Conservation (phyloP, 371 early-diverging fungal species). For the Syncephalastrum monosporum region DNA sequence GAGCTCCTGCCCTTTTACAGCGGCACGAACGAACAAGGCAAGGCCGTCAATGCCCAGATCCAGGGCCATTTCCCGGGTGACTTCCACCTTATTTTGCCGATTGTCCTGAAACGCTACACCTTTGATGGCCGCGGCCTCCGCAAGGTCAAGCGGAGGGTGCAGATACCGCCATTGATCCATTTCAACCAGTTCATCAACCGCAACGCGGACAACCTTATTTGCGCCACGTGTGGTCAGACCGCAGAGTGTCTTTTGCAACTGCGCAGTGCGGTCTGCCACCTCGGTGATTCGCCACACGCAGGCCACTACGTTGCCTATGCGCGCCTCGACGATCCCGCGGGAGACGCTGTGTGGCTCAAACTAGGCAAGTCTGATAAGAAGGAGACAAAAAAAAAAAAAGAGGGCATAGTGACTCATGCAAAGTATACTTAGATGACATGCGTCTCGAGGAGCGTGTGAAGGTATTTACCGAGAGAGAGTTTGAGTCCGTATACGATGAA, state of each 20-base stretch:
- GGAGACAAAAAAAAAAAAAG: no score
- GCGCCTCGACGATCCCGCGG: slow-evolving; percentile 16
- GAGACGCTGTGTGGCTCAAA: slow-evolving; percentile 22
- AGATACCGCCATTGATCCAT: slow-evolving; percentile 45
- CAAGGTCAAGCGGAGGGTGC: slow-evolving; percentile 38
- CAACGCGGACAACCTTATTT: slow-evolving; percentile 21
- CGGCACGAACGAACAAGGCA: slow-evolving; percentile 52
- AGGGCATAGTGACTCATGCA: neutral
- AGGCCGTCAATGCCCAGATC: slow-evolving; percentile 36
- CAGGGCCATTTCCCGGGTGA: slow-evolving; percentile 39
- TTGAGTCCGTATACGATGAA: slow-evolving; percentile 17
- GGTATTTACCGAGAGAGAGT: slow-evolving; percentile 12
- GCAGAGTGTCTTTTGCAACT: slow-evolving; percentile 46
- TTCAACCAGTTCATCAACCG: slow-evolving; percentile 49
- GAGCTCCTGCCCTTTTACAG: slow-evolving; percentile 59
- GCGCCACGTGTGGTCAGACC: slow-evolving; percentile 13
- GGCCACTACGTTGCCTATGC: slow-evolving; percentile 59
- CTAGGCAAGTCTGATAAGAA: slow-evolving; percentile 15
- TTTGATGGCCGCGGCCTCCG: slow-evolving; percentile 29
- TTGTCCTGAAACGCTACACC: slow-evolving; percentile 55
- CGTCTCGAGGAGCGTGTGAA: slow-evolving; percentile 24
- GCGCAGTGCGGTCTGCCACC: slow-evolving; percentile 55
- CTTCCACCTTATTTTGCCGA: slow-evolving; percentile 45
- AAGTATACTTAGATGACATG: slow-evolving; percentile 29
- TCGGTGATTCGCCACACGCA: slow-evolving; percentile 38